Percentiles rank a stretch among this genome's conserved stretches.
phyloP scores from a whole-genome alignment of 2,329 filamentous ascomycete genomes.

The Hypoxylon sp. region DNA sequence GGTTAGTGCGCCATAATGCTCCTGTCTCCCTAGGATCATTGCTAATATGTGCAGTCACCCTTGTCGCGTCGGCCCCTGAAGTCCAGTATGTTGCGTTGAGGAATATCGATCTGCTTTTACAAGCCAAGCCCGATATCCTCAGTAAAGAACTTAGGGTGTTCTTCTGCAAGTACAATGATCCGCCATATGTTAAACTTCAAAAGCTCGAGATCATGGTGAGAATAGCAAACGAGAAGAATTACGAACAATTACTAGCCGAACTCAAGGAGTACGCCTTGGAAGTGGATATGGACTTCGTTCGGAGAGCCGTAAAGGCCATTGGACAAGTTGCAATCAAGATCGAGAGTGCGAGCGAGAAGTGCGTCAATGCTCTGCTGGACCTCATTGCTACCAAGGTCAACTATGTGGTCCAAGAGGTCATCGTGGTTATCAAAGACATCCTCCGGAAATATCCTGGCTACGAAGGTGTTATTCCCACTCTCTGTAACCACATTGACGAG shows the following conservation, averaged over 20 bases:
- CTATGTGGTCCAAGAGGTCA: slow-evolving; percentile 97
- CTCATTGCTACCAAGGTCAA: slow-evolving; percentile 98
- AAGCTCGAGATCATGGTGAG: slow-evolving; percentile 99
- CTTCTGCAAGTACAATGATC: slow-evolving; percentile 99
- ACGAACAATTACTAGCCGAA: slow-evolving; percentile 93
- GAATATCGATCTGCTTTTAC: slow-evolving; percentile 95
- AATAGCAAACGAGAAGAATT: slow-evolving; percentile 97
- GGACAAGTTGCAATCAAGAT: slow-evolving; percentile 99
- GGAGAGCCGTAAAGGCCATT: slow-evolving; percentile 93
- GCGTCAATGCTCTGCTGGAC: slow-evolving; percentile 92
- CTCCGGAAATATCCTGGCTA: slow-evolving; percentile 98
- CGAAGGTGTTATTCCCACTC: slow-evolving; percentile 95
- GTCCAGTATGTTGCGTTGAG: slow-evolving; percentile 97
- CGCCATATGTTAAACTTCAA: slow-evolving; percentile 95
- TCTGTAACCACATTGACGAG: slow-evolving; percentile 97
- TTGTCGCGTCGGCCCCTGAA: slow-evolving; percentile 95
- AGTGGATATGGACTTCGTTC: slow-evolving; percentile 99
- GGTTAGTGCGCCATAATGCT: slow-evolving; percentile 66
- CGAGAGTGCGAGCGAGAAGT: slow-evolving; percentile 93
- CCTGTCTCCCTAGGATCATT: slow-evolving; percentile 14
- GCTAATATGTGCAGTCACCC: slow-evolving; percentile 76
- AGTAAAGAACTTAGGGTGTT: slow-evolving; percentile 98
- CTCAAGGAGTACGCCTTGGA: slow-evolving; percentile 97
- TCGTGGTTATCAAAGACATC: slow-evolving; percentile 99
- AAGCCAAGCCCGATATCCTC: slow-evolving; percentile 95